A percentile compares a stretch with the other conserved stretches of the same genome.
Evolutionary conservation across 768 basidiomycete species (phyloP).

Genomic region (Aureoboletus auriporus): DNA sequence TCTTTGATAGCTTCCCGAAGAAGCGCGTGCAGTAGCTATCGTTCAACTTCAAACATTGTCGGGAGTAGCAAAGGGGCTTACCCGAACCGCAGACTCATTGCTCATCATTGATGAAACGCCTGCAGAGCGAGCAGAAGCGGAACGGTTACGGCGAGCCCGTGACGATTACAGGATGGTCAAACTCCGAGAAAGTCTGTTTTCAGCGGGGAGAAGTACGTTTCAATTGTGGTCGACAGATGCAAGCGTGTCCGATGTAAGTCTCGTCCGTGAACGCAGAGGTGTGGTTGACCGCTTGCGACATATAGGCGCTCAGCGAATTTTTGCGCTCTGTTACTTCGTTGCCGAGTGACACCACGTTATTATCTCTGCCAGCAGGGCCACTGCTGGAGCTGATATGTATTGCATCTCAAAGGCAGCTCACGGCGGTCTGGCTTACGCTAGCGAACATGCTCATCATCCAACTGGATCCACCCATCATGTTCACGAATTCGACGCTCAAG

Average conservation of each 20-base stretch:
- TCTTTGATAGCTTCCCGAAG: constrained; percentile 57
- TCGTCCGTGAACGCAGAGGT: constrained; percentile 9
- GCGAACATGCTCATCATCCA: constrained; percentile 79
- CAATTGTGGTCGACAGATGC: constrained; percentile 80
- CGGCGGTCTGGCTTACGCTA: constrained; percentile 81
- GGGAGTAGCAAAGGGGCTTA: constrained; percentile 84
- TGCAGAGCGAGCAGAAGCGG: constrained; percentile 47
- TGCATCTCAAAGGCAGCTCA: constrained; percentile 67
- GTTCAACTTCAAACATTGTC: constrained; percentile 77
- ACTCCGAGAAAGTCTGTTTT: constrained; percentile 64
- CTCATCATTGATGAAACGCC: constrained; percentile 55
- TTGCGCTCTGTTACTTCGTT: constrained; percentile 84
- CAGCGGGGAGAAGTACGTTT: constrained; percentile 54
- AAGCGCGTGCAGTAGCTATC: constrained; percentile 61
- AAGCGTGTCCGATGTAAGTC: constrained; percentile 68
- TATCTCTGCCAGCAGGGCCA: constrained; percentile 79
- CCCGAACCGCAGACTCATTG: constrained; percentile 67
- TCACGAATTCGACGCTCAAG: constrained; percentile 41
- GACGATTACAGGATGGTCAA: constrained; percentile 59
- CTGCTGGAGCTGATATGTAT: constrained; percentile 75
- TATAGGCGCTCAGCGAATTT: constrained; percentile 73
- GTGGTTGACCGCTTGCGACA: neutral
- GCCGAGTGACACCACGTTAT: constrained; percentile 68
- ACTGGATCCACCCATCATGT: constrained; percentile 64
- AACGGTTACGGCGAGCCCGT: constrained; percentile 55